Evolutionary conservation across 164 flowering plant species (phyloP).

Genomic region (Aristolochia fimbriata): DNA sequence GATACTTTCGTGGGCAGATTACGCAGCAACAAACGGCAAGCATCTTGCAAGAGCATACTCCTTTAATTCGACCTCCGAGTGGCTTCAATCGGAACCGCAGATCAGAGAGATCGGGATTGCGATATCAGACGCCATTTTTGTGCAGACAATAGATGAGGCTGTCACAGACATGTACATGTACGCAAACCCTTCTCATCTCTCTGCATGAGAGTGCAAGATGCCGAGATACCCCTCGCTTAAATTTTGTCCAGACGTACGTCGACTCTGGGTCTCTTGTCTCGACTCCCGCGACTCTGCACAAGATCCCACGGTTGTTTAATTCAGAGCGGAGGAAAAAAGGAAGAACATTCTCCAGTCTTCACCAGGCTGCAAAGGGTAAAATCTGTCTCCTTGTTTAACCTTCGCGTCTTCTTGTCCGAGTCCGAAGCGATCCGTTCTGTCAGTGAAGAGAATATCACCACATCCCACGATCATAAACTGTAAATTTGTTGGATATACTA

Average conservation of each 20-base stretch:
- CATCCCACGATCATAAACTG: no score
- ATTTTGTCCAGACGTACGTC: no score
- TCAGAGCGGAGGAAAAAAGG: neutral
- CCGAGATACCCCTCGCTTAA: no score
- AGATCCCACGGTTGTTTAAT: neutral
- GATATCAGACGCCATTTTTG: slow-evolving; percentile 11
- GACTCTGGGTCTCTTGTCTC: neutral
- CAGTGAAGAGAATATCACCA: no score
- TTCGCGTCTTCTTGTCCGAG: neutral
- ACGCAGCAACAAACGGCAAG: slow-evolving; percentile 1
- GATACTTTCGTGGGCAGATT: slow-evolving; percentile 6
- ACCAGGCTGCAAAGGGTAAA: neutral
- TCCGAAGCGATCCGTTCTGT: neutral
- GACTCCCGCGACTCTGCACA: neutral
- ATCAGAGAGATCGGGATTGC: slow-evolving; percentile 5
- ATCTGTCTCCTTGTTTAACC: neutral
- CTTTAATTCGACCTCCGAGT: neutral
- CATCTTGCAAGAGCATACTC: slow-evolving; percentile 6
- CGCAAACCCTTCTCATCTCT: neutral
- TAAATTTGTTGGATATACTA: no score
- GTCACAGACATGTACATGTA: neutral
- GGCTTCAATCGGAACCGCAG: slow-evolving; percentile 9
- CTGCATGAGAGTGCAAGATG: neutral
- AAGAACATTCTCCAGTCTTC: slow-evolving; percentile 2
- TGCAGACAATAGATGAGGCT: slow-evolving; percentile 4